Conservation (phyloP, 1,284 basidiomycete genomes). For the Moniliella sp. region DNA sequence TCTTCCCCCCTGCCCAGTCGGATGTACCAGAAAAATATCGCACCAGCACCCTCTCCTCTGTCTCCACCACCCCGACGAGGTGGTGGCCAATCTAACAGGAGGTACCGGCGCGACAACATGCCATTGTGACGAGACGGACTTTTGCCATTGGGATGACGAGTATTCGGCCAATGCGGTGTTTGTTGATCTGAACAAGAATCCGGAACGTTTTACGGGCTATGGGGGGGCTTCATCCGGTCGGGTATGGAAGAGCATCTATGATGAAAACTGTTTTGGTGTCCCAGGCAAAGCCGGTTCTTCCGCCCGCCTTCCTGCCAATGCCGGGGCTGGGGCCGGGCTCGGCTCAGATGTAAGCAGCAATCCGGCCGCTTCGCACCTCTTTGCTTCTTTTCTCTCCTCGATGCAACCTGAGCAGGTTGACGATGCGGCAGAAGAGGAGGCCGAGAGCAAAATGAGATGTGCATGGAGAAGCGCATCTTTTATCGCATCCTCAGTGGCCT, state of each 20-base stretch:
- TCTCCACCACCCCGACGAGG: conserved; percentile 8
- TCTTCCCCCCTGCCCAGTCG: conserved; percentile 1
- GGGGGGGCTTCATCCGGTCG: conserved; percentile 61
- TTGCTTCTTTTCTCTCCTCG: background rate
- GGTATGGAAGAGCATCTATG: conserved; percentile 86
- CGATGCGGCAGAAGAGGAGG: too few relatives aligned
- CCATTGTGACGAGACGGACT: conserved; percentile 13
- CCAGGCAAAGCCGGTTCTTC: too few relatives aligned
- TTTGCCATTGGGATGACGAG: conserved; percentile 17
- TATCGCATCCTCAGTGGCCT: conserved; percentile 89
- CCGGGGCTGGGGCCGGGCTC: too few relatives aligned
- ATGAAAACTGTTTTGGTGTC: conserved; percentile 85
- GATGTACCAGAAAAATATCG: conserved; percentile 27
- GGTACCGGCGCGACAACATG: conserved; percentile 3
- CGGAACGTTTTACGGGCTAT: conserved; percentile 92
- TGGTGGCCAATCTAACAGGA: conserved; percentile 6
- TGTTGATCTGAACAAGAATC: conserved; percentile 70
- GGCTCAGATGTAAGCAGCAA: background rate
- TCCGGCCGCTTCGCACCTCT: too few relatives aligned
- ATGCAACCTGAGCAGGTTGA: too few relatives aligned
- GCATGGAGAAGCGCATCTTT: conserved; percentile 84
- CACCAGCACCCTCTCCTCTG: conserved; percentile 10
- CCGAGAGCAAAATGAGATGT: too few relatives aligned
- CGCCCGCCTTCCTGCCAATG: too few relatives aligned
- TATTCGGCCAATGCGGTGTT: conserved; percentile 51